Evolutionary conservation across 805 yeast genomes (phyloP).

Genomic region (Ogataea trehaloabstinens): DNA sequence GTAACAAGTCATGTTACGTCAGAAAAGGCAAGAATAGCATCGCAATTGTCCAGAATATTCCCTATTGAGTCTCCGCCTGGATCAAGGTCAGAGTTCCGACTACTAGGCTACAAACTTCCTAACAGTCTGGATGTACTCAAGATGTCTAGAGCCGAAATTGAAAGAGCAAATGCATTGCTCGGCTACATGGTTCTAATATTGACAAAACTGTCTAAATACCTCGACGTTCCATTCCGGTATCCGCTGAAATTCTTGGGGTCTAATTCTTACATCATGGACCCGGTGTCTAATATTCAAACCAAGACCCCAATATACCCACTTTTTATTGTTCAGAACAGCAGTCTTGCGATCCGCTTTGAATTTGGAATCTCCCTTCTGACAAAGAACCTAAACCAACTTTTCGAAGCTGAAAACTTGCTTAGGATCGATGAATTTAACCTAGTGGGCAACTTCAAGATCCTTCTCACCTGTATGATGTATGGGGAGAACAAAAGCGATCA

Average conservation of each 20-base stretch:
- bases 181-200: conserved; percentile 47
- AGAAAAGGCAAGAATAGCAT: conserved; percentile 28
- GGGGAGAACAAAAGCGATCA: conserved; percentile 10
- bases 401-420: conserved; percentile 29
- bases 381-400: conserved; percentile 46
- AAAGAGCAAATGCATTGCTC: conserved; percentile 45
- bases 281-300: conserved; percentile 37
- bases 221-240: conserved; percentile 46
- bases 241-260: conserved; percentile 49
- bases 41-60: conserved; percentile 27
- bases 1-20: conserved; percentile 9
- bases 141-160: conserved; percentile 33
- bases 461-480: conserved; percentile 30
- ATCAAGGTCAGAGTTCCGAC: conserved; percentile 26
- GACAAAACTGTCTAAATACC: conserved; percentile 37
- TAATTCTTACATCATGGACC: conserved; percentile 47
- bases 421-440: conserved; percentile 32
- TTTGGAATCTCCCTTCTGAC: conserved; percentile 46
- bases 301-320: conserved; percentile 45
- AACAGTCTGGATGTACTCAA: conserved; percentile 12
- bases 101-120: conserved; percentile 33
- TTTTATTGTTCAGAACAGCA: conserved; percentile 44
- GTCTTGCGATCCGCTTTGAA: conserved; percentile 41
- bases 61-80: conserved; percentile 27
- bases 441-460: conserved; percentile 34